These are phyloP conservation scores for Chrysanthemum makinoi DNA, from an alignment of 129 eudicot species.

Conservation along the genomic window DNA sequence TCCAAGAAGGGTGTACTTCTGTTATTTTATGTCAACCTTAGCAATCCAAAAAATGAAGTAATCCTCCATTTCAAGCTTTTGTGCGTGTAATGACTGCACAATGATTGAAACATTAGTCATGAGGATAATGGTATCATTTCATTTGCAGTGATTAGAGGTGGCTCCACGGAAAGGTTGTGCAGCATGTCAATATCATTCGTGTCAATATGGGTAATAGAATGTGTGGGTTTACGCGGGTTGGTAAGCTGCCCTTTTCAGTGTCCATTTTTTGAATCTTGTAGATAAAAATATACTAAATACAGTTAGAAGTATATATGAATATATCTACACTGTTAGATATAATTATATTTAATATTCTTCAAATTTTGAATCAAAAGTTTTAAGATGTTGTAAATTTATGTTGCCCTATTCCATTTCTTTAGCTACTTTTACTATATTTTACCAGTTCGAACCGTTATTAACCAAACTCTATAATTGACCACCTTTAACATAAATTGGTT, in stretches of 20 bases:
- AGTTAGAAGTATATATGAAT: no score
- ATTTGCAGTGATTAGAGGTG: not conserved
- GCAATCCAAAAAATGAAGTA: conserved; percentile 52
- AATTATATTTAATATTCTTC: no score
- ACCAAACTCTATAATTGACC: not conserved
- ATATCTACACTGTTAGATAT: no score
- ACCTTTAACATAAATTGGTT: not conserved
- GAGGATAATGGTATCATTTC: not conserved
- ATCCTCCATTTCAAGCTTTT: conserved; percentile 57
- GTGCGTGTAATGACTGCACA: conserved; percentile 54
- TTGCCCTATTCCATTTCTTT: not conserved
- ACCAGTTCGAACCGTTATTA: not conserved
- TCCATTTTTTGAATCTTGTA: no score
- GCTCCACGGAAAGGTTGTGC: not conserved
- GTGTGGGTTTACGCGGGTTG: no score
- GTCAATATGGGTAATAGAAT: no score
- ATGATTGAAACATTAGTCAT: conserved; percentile 4
- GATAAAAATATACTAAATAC: not conserved
- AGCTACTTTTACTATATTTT: not conserved
- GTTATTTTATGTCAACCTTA: conserved; percentile 47
- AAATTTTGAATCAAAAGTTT: not conserved
- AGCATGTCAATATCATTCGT: not conserved
- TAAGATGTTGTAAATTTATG: no score
- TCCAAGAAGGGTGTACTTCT: conserved; percentile 48
- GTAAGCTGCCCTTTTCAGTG: no score